Evolutionary conservation across 306 rosid genomes (phyloP).

Genomic region (Amphicarpaea edgeworthii): DNA sequence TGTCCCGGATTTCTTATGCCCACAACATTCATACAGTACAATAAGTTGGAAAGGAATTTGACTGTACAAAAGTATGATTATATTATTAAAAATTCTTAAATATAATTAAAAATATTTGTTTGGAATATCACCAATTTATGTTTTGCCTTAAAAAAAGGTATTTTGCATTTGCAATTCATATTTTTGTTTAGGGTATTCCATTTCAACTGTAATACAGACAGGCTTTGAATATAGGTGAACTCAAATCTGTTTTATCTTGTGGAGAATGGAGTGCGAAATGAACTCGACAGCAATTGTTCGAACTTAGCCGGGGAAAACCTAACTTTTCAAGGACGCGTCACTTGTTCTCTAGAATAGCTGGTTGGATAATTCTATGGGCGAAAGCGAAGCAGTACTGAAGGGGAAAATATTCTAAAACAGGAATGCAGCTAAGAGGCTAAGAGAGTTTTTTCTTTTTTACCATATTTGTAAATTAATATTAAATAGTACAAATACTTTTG

Average conservation of each 20-base stretch:
- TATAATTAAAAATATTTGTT: not conserved
- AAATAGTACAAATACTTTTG: not conserved
- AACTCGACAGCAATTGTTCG: not conserved
- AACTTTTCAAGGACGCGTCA: not conserved
- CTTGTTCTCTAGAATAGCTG: not conserved
- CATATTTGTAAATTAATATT: not conserved
- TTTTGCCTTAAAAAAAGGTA: not conserved
- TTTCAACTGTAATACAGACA: not conserved
- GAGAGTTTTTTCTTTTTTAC: no score
- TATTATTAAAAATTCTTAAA: not conserved
- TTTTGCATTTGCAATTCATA: not conserved
- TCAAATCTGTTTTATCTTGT: no score
- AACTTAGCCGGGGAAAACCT: not conserved
- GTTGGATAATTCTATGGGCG: not conserved
- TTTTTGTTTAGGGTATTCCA: not conserved
- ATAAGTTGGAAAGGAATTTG: no score
- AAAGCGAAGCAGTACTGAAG: not conserved
- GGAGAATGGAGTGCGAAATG: no score
- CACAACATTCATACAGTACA: no score
- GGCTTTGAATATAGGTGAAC: no score
- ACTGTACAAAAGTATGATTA: no score
- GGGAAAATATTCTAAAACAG: not conserved
- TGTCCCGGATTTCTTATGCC: no score
- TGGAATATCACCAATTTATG: not conserved
- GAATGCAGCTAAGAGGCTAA: not conserved